Conservation (phyloP, 345 rosid species). For the Citrus reticulata region DNA sequence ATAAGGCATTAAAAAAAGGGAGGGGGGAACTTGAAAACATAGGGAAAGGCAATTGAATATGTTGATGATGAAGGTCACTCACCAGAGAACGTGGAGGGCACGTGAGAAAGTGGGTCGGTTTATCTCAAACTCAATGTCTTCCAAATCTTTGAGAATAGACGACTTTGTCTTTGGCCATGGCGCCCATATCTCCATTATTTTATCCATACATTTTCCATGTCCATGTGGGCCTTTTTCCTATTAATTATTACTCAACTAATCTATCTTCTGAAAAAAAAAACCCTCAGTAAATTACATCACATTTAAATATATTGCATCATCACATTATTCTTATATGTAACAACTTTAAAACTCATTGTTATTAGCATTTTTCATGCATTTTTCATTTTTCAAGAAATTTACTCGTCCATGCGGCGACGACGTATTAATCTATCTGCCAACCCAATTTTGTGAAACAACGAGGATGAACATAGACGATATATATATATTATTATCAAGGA, state of each 20-base stretch:
- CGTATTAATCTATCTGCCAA: no score
- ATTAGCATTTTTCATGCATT: no score
- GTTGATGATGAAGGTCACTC: not conserved
- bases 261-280: no score
- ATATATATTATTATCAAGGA: not conserved
- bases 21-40: not conserved
- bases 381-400: no score
- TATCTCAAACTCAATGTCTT: slow-evolving; percentile 17
- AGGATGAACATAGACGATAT: not conserved
- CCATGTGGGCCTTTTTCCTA: slow-evolving; percentile 9
- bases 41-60: not conserved
- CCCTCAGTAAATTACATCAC: no score
- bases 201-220: not conserved
- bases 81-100: slow-evolving; percentile 17
- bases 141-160: slow-evolving; percentile 10
- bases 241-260: no score
- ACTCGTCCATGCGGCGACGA: no score
- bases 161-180: slow-evolving; percentile 14
- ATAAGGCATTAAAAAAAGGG: not conserved
- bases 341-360: no score
- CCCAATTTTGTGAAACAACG: no score
- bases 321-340: no score
- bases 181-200: slow-evolving; percentile 16
- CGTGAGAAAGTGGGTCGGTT: slow-evolving; percentile 23
- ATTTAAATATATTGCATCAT: no score